Percentiles rank a stretch among this genome's conserved stretches.
Evolutionary conservation across 805 yeast genomes (phyloP).

Genomic region (Ogataea trehaloabstinens): DNA sequence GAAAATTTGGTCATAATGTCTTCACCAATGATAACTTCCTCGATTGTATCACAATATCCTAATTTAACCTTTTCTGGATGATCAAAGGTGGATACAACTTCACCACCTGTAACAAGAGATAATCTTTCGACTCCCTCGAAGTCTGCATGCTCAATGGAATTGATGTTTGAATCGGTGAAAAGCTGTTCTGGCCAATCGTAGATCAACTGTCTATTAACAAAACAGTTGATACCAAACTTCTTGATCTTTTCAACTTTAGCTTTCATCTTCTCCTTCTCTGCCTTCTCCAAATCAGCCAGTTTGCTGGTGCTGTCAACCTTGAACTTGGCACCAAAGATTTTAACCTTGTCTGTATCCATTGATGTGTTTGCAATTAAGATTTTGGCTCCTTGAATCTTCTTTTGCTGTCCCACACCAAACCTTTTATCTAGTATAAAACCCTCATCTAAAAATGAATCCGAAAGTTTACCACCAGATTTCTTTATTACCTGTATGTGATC

Average conservation of each 20-base stretch:
- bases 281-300: constrained; percentile 89
- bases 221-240: constrained; percentile 75
- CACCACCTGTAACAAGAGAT: constrained; percentile 97
- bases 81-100: constrained; percentile 95
- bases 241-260: constrained; percentile 84
- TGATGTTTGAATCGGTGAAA: constrained; percentile 81
- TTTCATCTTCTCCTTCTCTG: constrained; percentile 93
- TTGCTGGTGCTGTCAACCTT: constrained; percentile 94
- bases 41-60: constrained; percentile 86
- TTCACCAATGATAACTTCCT: constrained; percentile 92
- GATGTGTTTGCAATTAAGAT: constrained; percentile 94
- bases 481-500: constrained; percentile 92
- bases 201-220: constrained; percentile 93
- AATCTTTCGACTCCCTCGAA: constrained; percentile 96
- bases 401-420: constrained; percentile 94
- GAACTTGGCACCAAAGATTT: constrained; percentile 96
- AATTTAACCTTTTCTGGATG: constrained; percentile 80
- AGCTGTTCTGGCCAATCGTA: constrained; percentile 98
- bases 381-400: constrained; percentile 74
- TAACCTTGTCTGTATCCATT: constrained; percentile 95
- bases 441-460: constrained; percentile 92
- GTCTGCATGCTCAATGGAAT: constrained; percentile 96
- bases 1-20: constrained; percentile 85
- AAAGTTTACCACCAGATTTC: constrained; percentile 87
- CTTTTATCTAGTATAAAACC: constrained; percentile 90